Evolutionary conservation across 1,284 basidiomycete species (phyloP), one percentile per base, ranked within the genome.

Genomic region (Papiliotrema terrestris): DNA sequence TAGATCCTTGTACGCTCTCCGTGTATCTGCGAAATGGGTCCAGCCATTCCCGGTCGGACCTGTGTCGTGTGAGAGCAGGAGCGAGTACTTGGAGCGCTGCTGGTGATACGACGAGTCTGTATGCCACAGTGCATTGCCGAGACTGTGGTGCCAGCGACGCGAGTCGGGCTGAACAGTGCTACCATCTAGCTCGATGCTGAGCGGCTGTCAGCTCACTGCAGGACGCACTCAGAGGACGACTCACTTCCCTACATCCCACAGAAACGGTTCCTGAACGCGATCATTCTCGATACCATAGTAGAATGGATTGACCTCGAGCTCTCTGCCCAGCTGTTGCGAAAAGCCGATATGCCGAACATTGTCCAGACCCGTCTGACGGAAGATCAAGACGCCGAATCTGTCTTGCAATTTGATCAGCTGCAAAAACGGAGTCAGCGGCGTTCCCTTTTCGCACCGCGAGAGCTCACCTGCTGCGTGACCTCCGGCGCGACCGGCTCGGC

Each of bases 101-200:
- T 68, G 68, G 57, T 70, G 68, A 56, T 66, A 70, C 14, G 62
- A 63, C 25, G 61, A 62, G 48, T 68, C 68, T 26, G 63, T 66
- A 49, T 70, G 68, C 65, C 63, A 67, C 1, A 70, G 52, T 9
- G 66, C 59, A 46, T 70, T 54, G 26, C 52, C 52, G 9, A 54
- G 39, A 17, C 25, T 32, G 32, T 54, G 52, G 19, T 70, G 38
- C 59, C 60, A 52, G 43, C 56, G 14, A 13, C 48, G 29, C 45
- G 45, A 52, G 23, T 57, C 45, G 23, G 50, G 50, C 35, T 53
- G 46, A 25, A 57, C 51, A 17, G 48, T 44, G 8, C 45, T 37
- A 13, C 51, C 51, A 25, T 57, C 46, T 37, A 54, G 38, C 39
- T 54, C 48, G 32, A 57, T 53, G 32, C 52, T 57, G 17, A 3